Evolutionary conservation across 148 eudicot species (phyloP).

Genomic region (Polygonum aviculare): DNA sequence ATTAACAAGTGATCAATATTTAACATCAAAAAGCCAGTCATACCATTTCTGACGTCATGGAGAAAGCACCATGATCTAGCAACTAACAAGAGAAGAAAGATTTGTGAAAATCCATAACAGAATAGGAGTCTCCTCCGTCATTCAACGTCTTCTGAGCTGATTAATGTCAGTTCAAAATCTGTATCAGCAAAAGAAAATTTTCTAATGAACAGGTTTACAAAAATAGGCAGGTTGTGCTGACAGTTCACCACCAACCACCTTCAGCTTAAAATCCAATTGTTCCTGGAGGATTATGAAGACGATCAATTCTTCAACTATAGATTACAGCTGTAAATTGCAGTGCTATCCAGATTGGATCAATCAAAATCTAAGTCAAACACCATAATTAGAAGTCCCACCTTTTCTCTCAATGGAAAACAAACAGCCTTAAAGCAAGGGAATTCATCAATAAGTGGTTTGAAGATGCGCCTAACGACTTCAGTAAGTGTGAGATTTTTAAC

Average conservation of each 20-base stretch:
- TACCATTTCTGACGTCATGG: background rate
- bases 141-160: no score
- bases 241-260: no score
- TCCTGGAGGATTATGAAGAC: no score
- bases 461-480: constrained; percentile 71
- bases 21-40: background rate
- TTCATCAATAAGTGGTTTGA: constrained; percentile 72
- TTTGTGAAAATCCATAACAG: no score
- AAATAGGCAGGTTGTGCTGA: no score
- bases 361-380: background rate
- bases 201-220: no score
- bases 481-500: constrained; percentile 80
- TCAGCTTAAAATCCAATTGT: no score
- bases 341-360: background rate
- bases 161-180: no score
- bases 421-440: constrained; percentile 84
- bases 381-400: constrained; percentile 30
- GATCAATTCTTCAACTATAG: background rate
- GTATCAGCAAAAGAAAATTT: no score
- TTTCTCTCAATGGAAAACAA: constrained; percentile 60
- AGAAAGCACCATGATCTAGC: background rate
- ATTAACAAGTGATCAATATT: constrained; percentile 7
- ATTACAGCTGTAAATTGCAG: background rate
- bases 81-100: background rate
- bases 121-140: no score